Evolutionary conservation across 2,329 filamentous ascomycete genomes (phyloP).

Genomic region (Tolypocladium tundrense): DNA sequence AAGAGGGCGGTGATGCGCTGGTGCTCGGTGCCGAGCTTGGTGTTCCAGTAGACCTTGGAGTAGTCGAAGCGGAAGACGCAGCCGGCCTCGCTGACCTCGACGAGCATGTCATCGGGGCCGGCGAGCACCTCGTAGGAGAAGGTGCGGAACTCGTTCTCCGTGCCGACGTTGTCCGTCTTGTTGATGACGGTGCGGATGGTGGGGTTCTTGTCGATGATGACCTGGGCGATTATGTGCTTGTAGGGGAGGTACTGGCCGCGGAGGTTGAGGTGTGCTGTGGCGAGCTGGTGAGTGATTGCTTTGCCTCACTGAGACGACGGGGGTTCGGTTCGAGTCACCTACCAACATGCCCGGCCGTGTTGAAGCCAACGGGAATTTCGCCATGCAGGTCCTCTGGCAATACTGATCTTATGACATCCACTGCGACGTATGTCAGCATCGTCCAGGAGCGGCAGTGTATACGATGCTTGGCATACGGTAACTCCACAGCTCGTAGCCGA

Average conservation of each 20-base stretch:
- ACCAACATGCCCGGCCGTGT: conserved; percentile 80
- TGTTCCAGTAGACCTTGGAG: conserved; percentile 97
- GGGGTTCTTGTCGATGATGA: conserved; percentile 84
- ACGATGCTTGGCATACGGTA: conserved; percentile 46
- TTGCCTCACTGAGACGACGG: neutral
- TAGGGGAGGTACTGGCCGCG: conserved; percentile 74
- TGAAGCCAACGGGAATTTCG: conserved; percentile 79
- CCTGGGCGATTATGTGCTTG: conserved; percentile 74
- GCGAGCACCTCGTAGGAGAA: conserved; percentile 87
- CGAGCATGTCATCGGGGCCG: conserved; percentile 72
- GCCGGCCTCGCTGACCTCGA: conserved; percentile 69
- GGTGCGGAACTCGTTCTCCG: conserved; percentile 77
- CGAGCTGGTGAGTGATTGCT: neutral
- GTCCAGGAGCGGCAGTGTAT: neutral
- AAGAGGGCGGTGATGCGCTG: conserved; percentile 68
- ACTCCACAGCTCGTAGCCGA: conserved; percentile 81
- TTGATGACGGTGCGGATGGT: conserved; percentile 84
- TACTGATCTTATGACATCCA: conserved; percentile 73
- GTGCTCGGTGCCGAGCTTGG: conserved; percentile 81
- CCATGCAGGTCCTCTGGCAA: conserved; percentile 70
- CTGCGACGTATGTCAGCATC: conserved; percentile 25
- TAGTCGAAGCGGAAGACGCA: conserved; percentile 93
- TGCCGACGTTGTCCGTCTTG: conserved; percentile 83
- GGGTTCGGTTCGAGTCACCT: conserved; percentile 16
- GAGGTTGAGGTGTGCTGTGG: conserved; percentile 76